Conservation (phyloP, 257 asterid genomes). For the Echites panduratus region DNA sequence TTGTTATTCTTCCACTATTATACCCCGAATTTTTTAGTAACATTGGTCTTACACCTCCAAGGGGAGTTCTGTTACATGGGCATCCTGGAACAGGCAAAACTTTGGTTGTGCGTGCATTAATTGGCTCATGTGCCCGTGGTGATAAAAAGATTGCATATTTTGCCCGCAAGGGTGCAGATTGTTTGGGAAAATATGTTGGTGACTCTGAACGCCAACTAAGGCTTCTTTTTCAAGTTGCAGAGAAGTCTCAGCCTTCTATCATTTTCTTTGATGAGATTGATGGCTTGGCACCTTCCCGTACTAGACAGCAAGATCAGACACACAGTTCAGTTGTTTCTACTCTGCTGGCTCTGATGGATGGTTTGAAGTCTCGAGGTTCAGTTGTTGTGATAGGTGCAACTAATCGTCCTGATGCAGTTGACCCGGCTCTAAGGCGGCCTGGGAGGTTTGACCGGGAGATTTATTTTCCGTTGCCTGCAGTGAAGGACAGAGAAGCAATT, state of each 20-base stretch:
- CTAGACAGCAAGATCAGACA: conserved; percentile 91
- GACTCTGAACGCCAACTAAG: conserved; percentile 98
- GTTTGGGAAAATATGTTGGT: conserved; percentile 98
- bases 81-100: conserved; percentile 99
- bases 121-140: conserved; percentile 97
- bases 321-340: conserved; percentile 99
- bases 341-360: conserved; percentile 96
- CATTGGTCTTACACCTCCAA: conserved; percentile 89
- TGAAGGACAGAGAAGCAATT: conserved; percentile 84
- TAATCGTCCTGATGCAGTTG: conserved; percentile 96
- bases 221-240: conserved; percentile 95
- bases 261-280: conserved; percentile 98
- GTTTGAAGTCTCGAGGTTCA: conserved; percentile 92
- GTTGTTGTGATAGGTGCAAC: conserved; percentile 98
- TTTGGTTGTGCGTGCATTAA: conserved; percentile 91
- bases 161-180: conserved; percentile 99
- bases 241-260: conserved; percentile 97
- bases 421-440: conserved; percentile 97
- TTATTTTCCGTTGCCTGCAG: conserved; percentile 89
- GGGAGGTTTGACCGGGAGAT: conserved; percentile 98
- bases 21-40: conserved; percentile 85
- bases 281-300: conserved; percentile 97
- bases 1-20: conserved; percentile 83
- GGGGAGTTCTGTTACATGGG: conserved; percentile 98
- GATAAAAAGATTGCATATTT: conserved; percentile 94